These are phyloP conservation scores for Ustilago cynodontis DNA, from an alignment of 1,284 basidiomycete genomes.

Conservation along the genomic window DNA sequence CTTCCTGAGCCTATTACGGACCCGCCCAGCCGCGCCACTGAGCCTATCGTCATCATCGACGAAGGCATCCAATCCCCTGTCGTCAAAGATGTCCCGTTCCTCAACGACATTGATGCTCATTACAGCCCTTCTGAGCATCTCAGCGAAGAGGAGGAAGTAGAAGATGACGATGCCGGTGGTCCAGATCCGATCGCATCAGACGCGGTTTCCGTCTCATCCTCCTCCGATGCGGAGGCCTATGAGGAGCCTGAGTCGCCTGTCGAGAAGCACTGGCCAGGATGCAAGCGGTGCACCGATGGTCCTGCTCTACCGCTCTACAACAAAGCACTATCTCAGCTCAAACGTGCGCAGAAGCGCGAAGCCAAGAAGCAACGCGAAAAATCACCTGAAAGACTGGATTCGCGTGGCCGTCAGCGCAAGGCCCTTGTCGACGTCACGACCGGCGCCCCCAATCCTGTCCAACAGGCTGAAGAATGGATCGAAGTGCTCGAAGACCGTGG, in stretches of 20 bases:
- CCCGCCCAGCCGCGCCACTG: conserved; percentile 6
- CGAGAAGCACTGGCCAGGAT: conserved; percentile 39
- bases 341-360: conserved; percentile 25
- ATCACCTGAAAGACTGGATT: conserved; percentile 27
- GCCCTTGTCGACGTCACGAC: conserved; percentile 31
- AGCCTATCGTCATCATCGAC: conserved; percentile 17
- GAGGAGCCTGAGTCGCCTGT: conserved; percentile 22
- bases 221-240: conserved; percentile 19
- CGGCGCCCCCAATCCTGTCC: conserved; percentile 28
- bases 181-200: conserved; percentile 15
- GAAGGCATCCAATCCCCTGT: background rate
- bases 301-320: conserved; percentile 38
- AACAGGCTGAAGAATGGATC: conserved; percentile 40
- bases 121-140: conserved; percentile 17
- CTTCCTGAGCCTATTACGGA: conserved; percentile 26
- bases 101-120: conserved; percentile 21
- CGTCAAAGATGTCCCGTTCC: conserved; percentile 10
- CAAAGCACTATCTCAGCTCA: conserved; percentile 27
- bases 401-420: conserved; percentile 29
- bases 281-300: conserved; percentile 39
- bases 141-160: conserved; percentile 12
- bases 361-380: conserved; percentile 33
- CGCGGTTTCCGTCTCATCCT: conserved; percentile 14
- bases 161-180: background rate
- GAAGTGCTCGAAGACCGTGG: conserved; percentile 46